phyloP scores from a whole-genome alignment of 1,284 basidiomycete species.

The Trichosporon inkin region DNA sequence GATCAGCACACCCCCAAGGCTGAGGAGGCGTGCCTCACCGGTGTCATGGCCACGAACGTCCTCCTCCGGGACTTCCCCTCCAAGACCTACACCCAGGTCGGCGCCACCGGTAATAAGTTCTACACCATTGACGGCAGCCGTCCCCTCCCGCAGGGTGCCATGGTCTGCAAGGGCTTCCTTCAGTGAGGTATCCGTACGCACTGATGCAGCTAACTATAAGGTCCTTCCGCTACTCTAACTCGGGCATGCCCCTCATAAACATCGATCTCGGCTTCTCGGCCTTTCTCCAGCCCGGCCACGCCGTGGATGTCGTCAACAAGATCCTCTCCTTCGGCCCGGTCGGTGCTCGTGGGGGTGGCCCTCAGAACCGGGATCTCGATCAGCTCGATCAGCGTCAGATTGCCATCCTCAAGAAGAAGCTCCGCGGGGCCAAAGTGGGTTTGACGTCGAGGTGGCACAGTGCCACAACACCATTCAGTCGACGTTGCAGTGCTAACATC shows the following conservation, averaged over 20 bases:
- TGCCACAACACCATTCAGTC: neutral
- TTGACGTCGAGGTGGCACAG: neutral
- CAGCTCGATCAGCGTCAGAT: constrained; percentile 24
- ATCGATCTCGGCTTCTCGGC: constrained; percentile 46
- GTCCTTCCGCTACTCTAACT: constrained; percentile 43
- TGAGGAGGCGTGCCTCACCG: constrained; percentile 38
- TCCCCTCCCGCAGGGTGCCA: constrained; percentile 37
- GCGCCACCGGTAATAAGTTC: constrained; percentile 43
- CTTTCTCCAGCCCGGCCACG: constrained; percentile 42
- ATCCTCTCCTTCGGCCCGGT: constrained; percentile 26
- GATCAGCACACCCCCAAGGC: constrained; percentile 28
- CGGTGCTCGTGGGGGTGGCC: constrained; percentile 21
- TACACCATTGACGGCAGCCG: constrained; percentile 35
- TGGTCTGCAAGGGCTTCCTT: constrained; percentile 46
- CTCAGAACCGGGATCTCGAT: constrained; percentile 13
- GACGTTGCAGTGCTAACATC: neutral
- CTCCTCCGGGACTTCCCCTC: constrained; percentile 40
- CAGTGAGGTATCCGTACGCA: constrained; percentile 29
- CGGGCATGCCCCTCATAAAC: constrained; percentile 35
- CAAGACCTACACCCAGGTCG: constrained; percentile 41
- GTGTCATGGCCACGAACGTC: constrained; percentile 44
- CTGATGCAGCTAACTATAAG: constrained; percentile 17
- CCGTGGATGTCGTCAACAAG: constrained; percentile 40
- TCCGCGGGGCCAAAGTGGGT: constrained; percentile 36
- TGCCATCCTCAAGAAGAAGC: constrained; percentile 31